Percentiles rank a stretch among this genome's conserved stretches.
Evolutionary conservation across 768 basidiomycete species (phyloP).

Genomic region (Trametes cingulata): DNA sequence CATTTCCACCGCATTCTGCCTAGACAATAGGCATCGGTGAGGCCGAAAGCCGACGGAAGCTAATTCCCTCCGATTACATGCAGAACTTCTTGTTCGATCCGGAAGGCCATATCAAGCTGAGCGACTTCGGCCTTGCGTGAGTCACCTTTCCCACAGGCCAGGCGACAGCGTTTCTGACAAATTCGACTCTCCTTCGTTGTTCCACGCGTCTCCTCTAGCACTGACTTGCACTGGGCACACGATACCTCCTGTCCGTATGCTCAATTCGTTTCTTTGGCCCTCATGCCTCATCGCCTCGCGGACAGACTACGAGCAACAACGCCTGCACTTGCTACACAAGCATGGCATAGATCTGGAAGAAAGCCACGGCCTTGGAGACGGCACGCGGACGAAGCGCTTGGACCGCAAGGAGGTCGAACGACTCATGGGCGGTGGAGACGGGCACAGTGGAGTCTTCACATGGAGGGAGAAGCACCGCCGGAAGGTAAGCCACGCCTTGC

Average conservation of each 20-base stretch:
- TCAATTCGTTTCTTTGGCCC: constrained; percentile 18
- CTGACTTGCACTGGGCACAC: constrained; percentile 95
- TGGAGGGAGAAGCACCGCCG: constrained; percentile 94
- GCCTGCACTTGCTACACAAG: constrained; percentile 82
- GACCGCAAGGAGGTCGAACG: constrained; percentile 80
- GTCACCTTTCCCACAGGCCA: constrained; percentile 39
- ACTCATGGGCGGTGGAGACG: constrained; percentile 82
- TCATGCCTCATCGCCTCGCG: constrained; percentile 5
- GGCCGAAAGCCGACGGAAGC: constrained; percentile 18
- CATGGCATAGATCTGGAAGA: constrained; percentile 96
- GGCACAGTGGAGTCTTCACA: constrained; percentile 83
- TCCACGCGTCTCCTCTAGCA: constrained; percentile 44
- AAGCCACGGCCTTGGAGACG: constrained; percentile 58
- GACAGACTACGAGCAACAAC: constrained; percentile 92
- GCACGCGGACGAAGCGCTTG: constrained; percentile 75
- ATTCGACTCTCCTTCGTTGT: constrained; percentile 2
- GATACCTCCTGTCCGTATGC: constrained; percentile 77
- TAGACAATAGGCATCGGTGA: background rate
- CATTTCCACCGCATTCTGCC: constrained; percentile 3
- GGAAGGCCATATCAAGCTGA: constrained; percentile 90
- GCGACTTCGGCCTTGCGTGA: constrained; percentile 94
- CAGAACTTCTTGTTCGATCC: constrained; percentile 96
- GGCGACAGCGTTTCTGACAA: constrained; percentile 2
- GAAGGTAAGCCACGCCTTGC: constrained; percentile 55
- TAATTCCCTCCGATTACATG: constrained; percentile 16